Base-by-base conservation (phyloP, 495 filamentous ascomycete species). In the Haplographium delicatum region DNA sequence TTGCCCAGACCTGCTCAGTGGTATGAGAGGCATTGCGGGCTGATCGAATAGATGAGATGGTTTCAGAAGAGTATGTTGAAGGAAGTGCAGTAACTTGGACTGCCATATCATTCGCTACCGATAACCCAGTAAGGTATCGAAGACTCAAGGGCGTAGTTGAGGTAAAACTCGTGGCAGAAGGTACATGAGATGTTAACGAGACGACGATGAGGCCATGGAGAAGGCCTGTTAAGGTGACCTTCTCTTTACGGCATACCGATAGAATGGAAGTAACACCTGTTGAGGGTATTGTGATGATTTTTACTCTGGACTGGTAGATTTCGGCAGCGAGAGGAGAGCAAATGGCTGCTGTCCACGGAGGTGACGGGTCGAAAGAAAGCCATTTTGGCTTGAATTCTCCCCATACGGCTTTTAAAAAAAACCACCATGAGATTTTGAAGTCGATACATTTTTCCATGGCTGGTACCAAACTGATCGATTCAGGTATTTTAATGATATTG, bases 221-320 rank as follows among this genome's bases (percentile, higher is more conserved):
- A 33, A 65, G 51, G 16, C 61, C 58, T 1, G 63, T 63, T 13
- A 63, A 20, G 0, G 61, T 65, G 3, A 52, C 51, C 3, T 57
- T 44, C 9, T 62, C 39, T 22, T 43, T 13, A 19, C 58, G 30
- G 31, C 61, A 65, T 18, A 24, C 40, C 6, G 25, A n/a, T 1
- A 63, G 46, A 28, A 63, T 47, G 11, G 10, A 19, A 13, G 37
- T 4, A 13, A 61, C 34, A 15, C 44, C 22, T 8, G 28, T 30
- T 6, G 55, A 33, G 7, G 51, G 35, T 13, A 65, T 28, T 5
- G 43, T 31, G 28, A 65, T 52, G 37, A 45, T 1, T 20, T 54
- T 55, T 5, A 60, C 41, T 11, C 50, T 40, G 2, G 62, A 52
- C n/a, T 53, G 53, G 39, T 56, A 60, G 18, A 46, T 43, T 42